Evolutionary conservation across 148 eudicot genomes (phyloP).

Genomic region (Vaccinium darrowii): DNA sequence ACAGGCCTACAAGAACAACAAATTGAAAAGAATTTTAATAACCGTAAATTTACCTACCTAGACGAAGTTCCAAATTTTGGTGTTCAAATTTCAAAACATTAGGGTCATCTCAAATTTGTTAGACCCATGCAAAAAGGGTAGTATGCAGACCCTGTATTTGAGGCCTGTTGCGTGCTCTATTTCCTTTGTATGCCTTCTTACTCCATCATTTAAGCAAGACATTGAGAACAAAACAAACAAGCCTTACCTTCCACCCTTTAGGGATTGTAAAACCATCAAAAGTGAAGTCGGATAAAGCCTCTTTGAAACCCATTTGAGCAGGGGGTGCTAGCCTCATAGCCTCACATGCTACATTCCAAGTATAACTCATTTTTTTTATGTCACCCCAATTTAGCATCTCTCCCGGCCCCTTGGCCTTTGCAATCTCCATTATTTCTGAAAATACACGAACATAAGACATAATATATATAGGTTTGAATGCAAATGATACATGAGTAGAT

Average conservation of each 20-base stretch:
- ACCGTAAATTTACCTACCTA: not conserved
- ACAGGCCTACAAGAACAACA: not conserved
- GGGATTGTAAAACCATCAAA: not conserved
- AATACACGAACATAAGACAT: not conserved
- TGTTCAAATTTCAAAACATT: not conserved
- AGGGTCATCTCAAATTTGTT: no score
- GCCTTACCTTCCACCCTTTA: not conserved
- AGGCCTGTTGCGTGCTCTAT: no score
- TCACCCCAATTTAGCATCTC: not conserved
- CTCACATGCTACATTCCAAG: constrained; percentile 21
- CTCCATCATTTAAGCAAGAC: no score
- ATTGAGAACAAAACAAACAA: no score
- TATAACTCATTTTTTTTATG: not conserved
- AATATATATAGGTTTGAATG: not conserved
- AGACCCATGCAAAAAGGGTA: no score
- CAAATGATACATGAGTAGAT: no score
- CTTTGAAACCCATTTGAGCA: not conserved
- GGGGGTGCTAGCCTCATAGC: constrained; percentile 15
- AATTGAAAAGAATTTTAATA: no score
- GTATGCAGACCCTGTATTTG: no score
- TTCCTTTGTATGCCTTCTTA: no score
- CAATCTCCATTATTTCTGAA: not conserved
- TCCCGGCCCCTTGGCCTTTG: not conserved
- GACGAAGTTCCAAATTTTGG: not conserved
- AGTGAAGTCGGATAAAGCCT: constrained; percentile 1